Evolutionary conservation across 2,329 filamentous ascomycete species (phyloP).

Genomic region (Aspergillaceae sp.): DNA sequence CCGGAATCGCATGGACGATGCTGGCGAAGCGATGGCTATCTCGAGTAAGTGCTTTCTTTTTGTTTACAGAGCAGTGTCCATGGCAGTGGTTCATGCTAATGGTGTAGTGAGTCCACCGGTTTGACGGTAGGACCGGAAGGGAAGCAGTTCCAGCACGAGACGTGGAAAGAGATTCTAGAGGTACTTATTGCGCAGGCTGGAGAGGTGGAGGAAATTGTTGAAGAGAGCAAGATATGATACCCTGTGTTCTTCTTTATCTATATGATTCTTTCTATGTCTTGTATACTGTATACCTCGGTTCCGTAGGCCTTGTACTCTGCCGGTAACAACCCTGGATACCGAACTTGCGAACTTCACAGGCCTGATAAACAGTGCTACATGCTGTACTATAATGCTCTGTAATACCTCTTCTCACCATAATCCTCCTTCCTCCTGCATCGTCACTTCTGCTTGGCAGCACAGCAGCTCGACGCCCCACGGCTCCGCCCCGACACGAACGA

Average conservation of each 20-base stretch:
- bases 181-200: slow-evolving; percentile 20
- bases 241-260: neutral
- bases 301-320: too few relatives aligned
- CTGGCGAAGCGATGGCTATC: slow-evolving; percentile 35
- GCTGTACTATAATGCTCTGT: too few relatives aligned
- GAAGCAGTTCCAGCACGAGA: slow-evolving; percentile 26
- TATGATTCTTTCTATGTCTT: neutral
- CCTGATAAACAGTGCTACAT: too few relatives aligned
- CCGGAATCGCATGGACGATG: slow-evolving; percentile 36
- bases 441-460: slow-evolving; percentile 9
- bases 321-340: too few relatives aligned
- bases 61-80: neutral
- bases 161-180: slow-evolving; percentile 35
- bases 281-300: neutral
- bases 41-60: slow-evolving; percentile 21
- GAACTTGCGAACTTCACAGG: too few relatives aligned
- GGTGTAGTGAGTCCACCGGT: slow-evolving; percentile 23
- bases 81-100: slow-evolving; percentile 8
- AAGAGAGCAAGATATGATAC: slow-evolving; percentile 1
- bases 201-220: slow-evolving; percentile 11
- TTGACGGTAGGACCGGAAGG: slow-evolving; percentile 27
- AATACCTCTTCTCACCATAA: neutral
- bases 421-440: too few relatives aligned
- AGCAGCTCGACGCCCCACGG: slow-evolving; percentile 15
- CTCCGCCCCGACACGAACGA: slow-evolving; percentile 12